Evolutionary conservation across 2,329 filamentous ascomycete genomes (phyloP).

Genomic region (Metarhizium robertsii): DNA sequence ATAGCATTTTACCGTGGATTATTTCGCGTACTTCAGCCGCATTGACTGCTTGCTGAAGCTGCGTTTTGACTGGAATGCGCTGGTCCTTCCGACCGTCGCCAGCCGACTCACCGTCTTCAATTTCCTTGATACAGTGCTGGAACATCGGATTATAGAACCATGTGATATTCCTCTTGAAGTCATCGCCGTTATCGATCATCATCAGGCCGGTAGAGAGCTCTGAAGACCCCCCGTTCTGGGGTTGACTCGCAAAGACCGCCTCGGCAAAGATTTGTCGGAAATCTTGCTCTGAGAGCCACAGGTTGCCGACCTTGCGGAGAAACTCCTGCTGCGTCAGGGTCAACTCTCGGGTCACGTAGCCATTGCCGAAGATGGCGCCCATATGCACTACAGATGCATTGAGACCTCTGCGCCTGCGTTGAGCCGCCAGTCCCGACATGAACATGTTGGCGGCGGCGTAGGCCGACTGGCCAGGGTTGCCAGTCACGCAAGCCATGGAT

Average conservation of each 20-base stretch:
- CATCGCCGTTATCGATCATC: neutral
- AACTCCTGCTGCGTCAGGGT: neutral
- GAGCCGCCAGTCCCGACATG: conserved; percentile 18
- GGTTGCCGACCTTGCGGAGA: conserved; percentile 1
- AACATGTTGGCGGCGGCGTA: conserved; percentile 33
- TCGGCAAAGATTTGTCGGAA: conserved; percentile 22
- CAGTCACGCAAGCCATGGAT: conserved; percentile 24
- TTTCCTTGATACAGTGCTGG: neutral
- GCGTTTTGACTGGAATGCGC: neutral
- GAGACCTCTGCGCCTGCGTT: conserved; percentile 27
- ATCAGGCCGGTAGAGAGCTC: too few species aligned
- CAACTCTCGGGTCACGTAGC: conserved; percentile 9
- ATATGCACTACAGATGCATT: conserved; percentile 29
- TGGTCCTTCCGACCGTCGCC: neutral
- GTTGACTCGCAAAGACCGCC: conserved; percentile 13
- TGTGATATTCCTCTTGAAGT: neutral
- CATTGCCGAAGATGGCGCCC: conserved; percentile 27
- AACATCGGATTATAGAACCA: conserved; percentile 1
- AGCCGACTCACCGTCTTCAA: too few species aligned
- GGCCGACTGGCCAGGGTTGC: conserved; percentile 25
- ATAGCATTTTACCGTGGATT: too few species aligned
- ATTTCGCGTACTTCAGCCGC: too few species aligned
- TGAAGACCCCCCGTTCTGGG: neutral
- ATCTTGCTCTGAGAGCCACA: conserved; percentile 19
- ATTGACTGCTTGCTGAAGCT: neutral